phyloP scores from a whole-genome alignment of 2,329 filamentous ascomycete genomes.

The Diaporthe eres region DNA sequence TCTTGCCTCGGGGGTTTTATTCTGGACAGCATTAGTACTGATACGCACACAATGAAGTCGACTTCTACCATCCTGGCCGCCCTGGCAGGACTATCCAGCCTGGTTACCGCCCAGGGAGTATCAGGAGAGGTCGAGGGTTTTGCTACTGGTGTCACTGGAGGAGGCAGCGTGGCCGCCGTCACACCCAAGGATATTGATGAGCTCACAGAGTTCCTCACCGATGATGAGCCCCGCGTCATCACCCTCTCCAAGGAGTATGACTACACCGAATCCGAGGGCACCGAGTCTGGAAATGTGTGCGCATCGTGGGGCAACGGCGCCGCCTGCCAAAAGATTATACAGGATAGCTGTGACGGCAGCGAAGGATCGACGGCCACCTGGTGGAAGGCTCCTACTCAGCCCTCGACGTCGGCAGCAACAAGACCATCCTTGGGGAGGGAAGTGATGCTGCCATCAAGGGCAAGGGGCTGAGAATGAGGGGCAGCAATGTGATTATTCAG shows the following conservation, averaged over 20 bases:
- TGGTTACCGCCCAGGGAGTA: background rate
- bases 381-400: background rate
- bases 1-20: background rate
- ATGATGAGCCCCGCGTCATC: background rate
- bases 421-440: background rate
- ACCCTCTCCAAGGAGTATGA: background rate
- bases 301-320: background rate
- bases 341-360: background rate
- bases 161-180: background rate
- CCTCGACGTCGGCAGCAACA: conserved; percentile 1
- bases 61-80: background rate
- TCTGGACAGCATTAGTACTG: background rate
- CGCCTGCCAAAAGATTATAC: background rate
- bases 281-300: background rate
- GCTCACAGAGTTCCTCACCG: background rate
- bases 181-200: background rate
- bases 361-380: background rate
- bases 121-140: background rate
- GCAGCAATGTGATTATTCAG: background rate
- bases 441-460: background rate
- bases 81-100: background rate
- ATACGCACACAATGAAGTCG: background rate
- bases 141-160: background rate
- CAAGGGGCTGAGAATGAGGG: background rate
- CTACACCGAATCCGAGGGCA: background rate